phyloP scores from a whole-genome alignment of 768 basidiomycete genomes.

The Pulveroboletus sp. region DNA sequence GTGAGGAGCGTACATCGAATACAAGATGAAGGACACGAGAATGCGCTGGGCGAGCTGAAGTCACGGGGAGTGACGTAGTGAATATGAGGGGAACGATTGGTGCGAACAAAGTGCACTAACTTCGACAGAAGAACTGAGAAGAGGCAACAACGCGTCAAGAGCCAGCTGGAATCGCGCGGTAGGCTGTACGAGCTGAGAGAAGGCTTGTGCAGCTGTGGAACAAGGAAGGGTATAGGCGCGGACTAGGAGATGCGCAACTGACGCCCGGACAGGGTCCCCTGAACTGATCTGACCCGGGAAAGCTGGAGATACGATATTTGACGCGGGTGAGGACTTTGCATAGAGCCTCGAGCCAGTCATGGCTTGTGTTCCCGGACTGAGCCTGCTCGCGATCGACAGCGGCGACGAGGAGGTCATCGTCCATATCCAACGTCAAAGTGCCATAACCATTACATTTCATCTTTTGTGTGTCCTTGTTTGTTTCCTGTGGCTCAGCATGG shows the following conservation, averaged over 20 bases:
- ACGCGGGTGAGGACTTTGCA: constrained; percentile 29
- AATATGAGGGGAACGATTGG: constrained; percentile 14
- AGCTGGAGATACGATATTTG: constrained; percentile 35
- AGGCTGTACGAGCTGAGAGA: constrained; percentile 71
- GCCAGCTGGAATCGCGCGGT: constrained; percentile 80
- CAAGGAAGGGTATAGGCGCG: constrained; percentile 70
- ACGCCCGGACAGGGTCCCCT: constrained; percentile 50
- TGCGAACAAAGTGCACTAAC: constrained; percentile 36
- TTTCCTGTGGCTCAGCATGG: constrained; percentile 17
- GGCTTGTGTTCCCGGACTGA: constrained; percentile 18
- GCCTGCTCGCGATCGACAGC: constrained; percentile 31
- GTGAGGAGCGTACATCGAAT: constrained; percentile 76
- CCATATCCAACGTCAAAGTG: constrained; percentile 21
- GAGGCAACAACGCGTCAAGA: constrained; percentile 75
- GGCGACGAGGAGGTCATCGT: constrained; percentile 34
- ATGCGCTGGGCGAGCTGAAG: constrained; percentile 68
- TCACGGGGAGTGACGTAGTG: constrained; percentile 9
- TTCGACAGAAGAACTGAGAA: constrained; percentile 58
- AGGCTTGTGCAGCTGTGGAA: constrained; percentile 74
- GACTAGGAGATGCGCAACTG: constrained; percentile 65
- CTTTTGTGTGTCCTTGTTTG: constrained; percentile 21
- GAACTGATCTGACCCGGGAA: constrained; percentile 30
- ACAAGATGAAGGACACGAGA: constrained; percentile 75
- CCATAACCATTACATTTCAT: background rate
- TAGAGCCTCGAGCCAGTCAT: constrained; percentile 35